Percentiles rank a stretch among this genome's conserved stretches.
phyloP scores from a whole-genome alignment of 768 basidiomycete species.

The Lentinula raphanica region DNA sequence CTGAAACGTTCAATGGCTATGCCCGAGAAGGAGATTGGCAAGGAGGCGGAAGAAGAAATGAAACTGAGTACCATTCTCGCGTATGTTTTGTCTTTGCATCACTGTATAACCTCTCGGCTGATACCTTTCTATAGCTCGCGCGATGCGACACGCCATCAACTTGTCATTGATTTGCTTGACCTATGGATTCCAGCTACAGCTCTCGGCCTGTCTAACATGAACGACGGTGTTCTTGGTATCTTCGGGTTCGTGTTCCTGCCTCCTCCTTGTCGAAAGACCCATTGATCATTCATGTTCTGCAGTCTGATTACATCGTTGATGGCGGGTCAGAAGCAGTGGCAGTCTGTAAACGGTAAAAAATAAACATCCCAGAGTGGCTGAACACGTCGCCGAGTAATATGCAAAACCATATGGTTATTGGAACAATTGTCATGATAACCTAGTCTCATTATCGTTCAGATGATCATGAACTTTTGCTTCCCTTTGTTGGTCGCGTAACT shows the following conservation, averaged over 20 bases:
- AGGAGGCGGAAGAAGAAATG: conserved; percentile 60
- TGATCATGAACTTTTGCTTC: neutral
- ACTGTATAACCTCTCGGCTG: conserved; percentile 7
- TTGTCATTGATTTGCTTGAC: conserved; percentile 81
- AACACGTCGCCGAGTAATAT: neutral
- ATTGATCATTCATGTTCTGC: neutral
- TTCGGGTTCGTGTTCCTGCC: conserved; percentile 59
- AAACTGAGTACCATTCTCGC: conserved; percentile 51
- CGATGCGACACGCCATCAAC: conserved; percentile 65
- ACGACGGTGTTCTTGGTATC: conserved; percentile 81
- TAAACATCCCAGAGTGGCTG: conserved; percentile 3
- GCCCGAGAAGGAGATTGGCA: conserved; percentile 65
- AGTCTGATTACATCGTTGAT: conserved; percentile 71
- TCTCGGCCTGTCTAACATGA: conserved; percentile 68
- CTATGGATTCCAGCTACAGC: conserved; percentile 86
- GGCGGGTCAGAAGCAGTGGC: conserved; percentile 66
- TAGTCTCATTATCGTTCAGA: neutral
- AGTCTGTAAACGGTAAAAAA: conserved; percentile 42
- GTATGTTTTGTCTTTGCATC: conserved; percentile 31
- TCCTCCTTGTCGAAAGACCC: neutral
- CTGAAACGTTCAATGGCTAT: conserved; percentile 39
- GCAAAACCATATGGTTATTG: neutral
- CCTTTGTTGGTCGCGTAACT: conserved; percentile 44
- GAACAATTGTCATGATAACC: neutral
- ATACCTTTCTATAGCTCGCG: conserved; percentile 42